phyloP scores from a whole-genome alignment of 495 filamentous ascomycete genomes.

The Choiromyces venosus region DNA sequence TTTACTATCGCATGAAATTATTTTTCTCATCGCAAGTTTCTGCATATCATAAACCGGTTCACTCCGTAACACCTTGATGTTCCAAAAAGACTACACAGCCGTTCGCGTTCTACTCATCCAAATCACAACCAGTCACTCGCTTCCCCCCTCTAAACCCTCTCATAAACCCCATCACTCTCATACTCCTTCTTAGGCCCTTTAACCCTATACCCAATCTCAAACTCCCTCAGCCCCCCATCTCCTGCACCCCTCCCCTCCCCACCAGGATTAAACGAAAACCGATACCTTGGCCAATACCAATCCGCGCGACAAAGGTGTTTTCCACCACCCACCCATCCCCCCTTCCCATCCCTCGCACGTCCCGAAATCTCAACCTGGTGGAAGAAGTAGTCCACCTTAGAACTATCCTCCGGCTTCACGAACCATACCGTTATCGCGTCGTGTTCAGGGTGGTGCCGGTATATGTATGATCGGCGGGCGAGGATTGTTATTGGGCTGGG shows the following conservation, averaged over 20 bases:
- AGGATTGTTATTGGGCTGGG: conserved; percentile 41
- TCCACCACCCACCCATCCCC: conserved; percentile 54
- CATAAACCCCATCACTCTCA: conserved; percentile 51
- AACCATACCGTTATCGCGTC: conserved; percentile 65
- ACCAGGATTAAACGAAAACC: conserved; percentile 51
- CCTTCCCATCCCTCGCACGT: conserved; percentile 32
- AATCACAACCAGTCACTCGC: no score
- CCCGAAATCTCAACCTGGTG: conserved; percentile 49
- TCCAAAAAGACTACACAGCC: no score
- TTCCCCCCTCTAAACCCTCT: no score
- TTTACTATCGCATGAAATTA: no score
- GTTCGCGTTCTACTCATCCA: no score
- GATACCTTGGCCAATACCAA: conserved; percentile 58
- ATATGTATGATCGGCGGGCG: conserved; percentile 47
- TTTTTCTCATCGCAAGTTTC: no score
- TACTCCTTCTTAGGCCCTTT: conserved; percentile 67
- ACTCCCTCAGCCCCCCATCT: conserved; percentile 50
- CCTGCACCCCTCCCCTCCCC: background rate
- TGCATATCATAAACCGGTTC: no score
- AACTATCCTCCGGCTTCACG: conserved; percentile 53
- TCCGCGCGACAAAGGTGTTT: conserved; percentile 61
- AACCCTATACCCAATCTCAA: conserved; percentile 57
- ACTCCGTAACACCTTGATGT: no score
- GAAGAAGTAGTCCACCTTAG: conserved; percentile 61
- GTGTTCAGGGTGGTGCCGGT: conserved; percentile 53